Base-by-base conservation (phyloP, 1,284 basidiomycete genomes). In the Microbotryum silenes-acaulis region DNA sequence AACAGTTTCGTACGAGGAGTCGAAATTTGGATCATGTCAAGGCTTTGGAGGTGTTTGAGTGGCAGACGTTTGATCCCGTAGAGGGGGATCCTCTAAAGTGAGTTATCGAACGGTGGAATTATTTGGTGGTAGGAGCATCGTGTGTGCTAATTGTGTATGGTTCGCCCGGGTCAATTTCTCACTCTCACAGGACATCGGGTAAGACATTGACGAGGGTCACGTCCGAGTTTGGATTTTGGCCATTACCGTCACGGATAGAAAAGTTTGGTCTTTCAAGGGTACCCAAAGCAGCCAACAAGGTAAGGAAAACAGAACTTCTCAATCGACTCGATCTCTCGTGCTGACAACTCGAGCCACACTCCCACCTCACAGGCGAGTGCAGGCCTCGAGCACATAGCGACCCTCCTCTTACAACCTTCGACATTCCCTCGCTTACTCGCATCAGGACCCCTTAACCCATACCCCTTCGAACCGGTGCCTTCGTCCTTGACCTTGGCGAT, bases 201-300 rank as follows among this genome's bases (percentile, higher is more conserved):
- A 33, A 27, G 4, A 69, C 67, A 9, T 47, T 59, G n/a, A 60
- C 67, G 4, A 50, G 61, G 9, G 60, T 69, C 4, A 64, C 62
- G n/a, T 69, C 67, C 21, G 67, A 66, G 7, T 62, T 69, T 33
- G 67, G 63, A 21, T 67, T 69, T 48, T 67, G 67, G 67, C 61
- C 65, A 10, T 44, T 69, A 6, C 45, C 59, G 21, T 57, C 57
- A 7, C 60, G 65, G 3, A 66, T 69, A 18, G 67, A 69, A 31
- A 54, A 54, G 21, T 67, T 56, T 51, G 65, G 67, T 1, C 18
- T 66, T 12, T 37, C 44, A 10, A 61, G 63, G 12, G 54, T 64
- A 1, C 61, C 65, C 2, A 58, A 57, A 14, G 57, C 62, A 1
- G 58, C 58, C 37, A 57, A 64, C 23, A 64, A 66, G 45, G 67